Percentiles rank a stretch among this genome's conserved stretches.
Conservation (phyloP, 768 basidiomycete genomes). For the Megacollybia marginata region DNA sequence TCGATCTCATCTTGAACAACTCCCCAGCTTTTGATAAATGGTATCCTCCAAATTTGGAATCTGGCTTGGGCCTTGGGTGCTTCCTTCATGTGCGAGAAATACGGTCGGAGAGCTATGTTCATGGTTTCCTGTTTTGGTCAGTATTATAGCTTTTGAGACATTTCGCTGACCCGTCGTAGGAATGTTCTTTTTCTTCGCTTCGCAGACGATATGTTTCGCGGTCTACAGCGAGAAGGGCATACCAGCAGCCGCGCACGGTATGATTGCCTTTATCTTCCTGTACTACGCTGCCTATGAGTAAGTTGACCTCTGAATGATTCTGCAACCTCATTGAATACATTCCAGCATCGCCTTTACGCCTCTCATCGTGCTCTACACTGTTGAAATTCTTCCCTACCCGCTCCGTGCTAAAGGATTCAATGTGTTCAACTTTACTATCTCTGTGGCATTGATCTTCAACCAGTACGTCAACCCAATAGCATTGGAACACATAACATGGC, state of each 20-base stretch:
- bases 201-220: conserved; percentile 64
- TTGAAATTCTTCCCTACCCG: conserved; percentile 80
- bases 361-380: conserved; percentile 78
- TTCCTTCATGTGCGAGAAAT: conserved; percentile 52
- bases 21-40: conserved; percentile 72
- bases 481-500: conserved; percentile 56
- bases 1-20: too few species aligned
- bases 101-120: conserved; percentile 70
- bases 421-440: conserved; percentile 74
- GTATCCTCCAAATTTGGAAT: conserved; percentile 81
- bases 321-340: background rate
- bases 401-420: conserved; percentile 85
- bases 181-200: conserved; percentile 60
- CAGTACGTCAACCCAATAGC: conserved; percentile 86
- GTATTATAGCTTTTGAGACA: background rate
- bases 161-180: conserved; percentile 11
- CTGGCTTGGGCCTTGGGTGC: conserved; percentile 53
- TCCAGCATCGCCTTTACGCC: conserved; percentile 72
- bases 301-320: conserved; percentile 12
- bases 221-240: conserved; percentile 37
- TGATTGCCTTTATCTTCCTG: conserved; percentile 81
- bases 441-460: conserved; percentile 79
- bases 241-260: conserved; percentile 49
- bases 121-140: conserved; percentile 36
- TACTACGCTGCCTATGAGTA: conserved; percentile 75